Evolutionary conservation across 2,329 filamentous ascomycete species (phyloP).

Genomic region (Cladosporium sp.): DNA sequence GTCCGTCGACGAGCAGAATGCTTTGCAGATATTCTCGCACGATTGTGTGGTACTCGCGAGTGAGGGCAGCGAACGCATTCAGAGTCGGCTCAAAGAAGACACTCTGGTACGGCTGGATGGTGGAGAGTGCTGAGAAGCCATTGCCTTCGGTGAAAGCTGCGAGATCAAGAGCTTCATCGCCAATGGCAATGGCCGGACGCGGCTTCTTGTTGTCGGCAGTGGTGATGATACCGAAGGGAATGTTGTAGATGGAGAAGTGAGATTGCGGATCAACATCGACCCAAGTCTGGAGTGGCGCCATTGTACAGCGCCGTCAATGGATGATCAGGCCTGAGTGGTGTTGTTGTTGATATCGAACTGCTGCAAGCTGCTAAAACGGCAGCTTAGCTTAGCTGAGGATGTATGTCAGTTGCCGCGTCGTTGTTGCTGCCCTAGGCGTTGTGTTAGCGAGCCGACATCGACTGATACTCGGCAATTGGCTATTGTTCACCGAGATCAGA

Average conservation of each 20-base stretch:
- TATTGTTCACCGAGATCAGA: slow-evolving; percentile 2
- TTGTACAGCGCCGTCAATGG: slow-evolving; percentile 24
- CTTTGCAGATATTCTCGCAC: slow-evolving; percentile 70
- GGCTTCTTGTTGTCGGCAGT: slow-evolving; percentile 58
- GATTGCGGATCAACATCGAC: slow-evolving; percentile 61
- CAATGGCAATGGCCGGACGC: slow-evolving; percentile 71
- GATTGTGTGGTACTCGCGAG: slow-evolving; percentile 66
- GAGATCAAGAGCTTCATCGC: slow-evolving; percentile 71
- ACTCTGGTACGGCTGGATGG: slow-evolving; percentile 58
- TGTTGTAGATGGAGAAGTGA: slow-evolving; percentile 76
- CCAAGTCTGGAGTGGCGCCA: slow-evolving; percentile 54
- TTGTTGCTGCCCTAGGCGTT: not conserved
- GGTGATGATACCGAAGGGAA: slow-evolving; percentile 81
- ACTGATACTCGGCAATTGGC: slow-evolving; percentile 6
- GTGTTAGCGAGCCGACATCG: not conserved
- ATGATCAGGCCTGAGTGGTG: not conserved
- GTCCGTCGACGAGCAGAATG: slow-evolving; percentile 63
- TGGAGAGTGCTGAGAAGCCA: slow-evolving; percentile 62
- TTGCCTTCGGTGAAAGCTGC: slow-evolving; percentile 60
- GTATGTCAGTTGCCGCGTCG: not conserved
- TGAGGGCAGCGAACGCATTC: slow-evolving; percentile 74
- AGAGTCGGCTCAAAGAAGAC: slow-evolving; percentile 68
- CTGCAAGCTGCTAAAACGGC: slow-evolving; percentile 2
- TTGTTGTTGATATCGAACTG: not conserved
- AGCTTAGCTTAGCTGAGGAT: not conserved